Evolutionary conservation across 805 yeast genomes (phyloP), one percentile per base, ranked within the genome.

Genomic region (Candida germanica): DNA sequence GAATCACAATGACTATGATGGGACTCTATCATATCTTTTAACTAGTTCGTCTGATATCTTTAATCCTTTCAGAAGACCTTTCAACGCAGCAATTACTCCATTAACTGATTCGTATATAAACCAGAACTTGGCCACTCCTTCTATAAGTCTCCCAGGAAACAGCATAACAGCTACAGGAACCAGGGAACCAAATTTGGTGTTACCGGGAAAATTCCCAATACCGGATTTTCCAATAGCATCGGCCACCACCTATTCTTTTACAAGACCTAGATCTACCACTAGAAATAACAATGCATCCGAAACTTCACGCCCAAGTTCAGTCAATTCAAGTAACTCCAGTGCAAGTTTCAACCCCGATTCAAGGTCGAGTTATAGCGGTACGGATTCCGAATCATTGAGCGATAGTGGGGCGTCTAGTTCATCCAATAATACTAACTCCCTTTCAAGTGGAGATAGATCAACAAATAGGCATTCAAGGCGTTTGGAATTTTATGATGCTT

Each of bases 61-160:
- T 44, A 53, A 51, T 31, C 72, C 71, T 2, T 54, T 43, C 35
- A 51, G 61, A 38, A 53, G 68, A 35, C 64, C 69, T 1, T 54
- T 52, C 40, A 58, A 55, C 36, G 61, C 67, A 6, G 12, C 48
- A 3, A 50, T 65, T 14, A 64, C 68, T 1, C 70, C 72, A 4
- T 50, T 66, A 18, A 64, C 69, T 2, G 71, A 66, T 43, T 50
- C 64, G 3, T 54, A 48, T 31, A 57, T 63, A 47, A 54, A 45
- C 12, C 71, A 64, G 37, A 46, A 45, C 28, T 64, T 66, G 66
- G 50, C 48, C 4, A 35, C 48, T 4, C 42, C 46, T 3, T 27
- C 39, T 2, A 26, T 17, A 13, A 25, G 40, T 2, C 26, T 33
- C 8, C 26, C 30, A 11, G 46, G 42, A n/a, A 35, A 31, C 29